Conservation (phyloP, 805 yeast genomes). For the Maudiozyma barnettii region DNA sequence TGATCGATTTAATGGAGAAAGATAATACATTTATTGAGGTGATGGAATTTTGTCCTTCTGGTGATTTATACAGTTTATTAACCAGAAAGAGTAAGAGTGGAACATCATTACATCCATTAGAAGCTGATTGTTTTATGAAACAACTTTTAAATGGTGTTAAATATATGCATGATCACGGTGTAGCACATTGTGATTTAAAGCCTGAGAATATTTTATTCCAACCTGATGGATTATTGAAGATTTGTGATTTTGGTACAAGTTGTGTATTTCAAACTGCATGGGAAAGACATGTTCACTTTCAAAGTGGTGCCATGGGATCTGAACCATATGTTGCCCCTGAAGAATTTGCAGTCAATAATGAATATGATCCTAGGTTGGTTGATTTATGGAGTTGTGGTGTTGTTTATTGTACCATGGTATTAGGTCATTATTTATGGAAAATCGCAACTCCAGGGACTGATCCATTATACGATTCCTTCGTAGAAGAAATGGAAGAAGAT, state of each 20-base stretch:
- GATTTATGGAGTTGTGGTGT: constrained; percentile 89
- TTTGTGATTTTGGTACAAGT: constrained; percentile 84
- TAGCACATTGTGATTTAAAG: constrained; percentile 87
- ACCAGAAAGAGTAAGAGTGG: constrained; percentile 41
- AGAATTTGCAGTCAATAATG: constrained; percentile 46
- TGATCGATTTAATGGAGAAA: constrained; percentile 65
- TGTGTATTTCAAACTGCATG: constrained; percentile 86
- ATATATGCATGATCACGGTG: constrained; percentile 85
- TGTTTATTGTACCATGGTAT: constrained; percentile 65
- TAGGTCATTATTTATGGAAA: constrained; percentile 88
- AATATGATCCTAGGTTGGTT: constrained; percentile 68
- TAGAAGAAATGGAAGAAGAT: constrained; percentile 36
- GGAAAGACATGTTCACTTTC: constrained; percentile 63
- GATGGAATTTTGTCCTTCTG: constrained; percentile 89
- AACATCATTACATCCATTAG: constrained; percentile 45
- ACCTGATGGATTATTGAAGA: constrained; percentile 53
- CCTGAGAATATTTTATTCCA: constrained; percentile 78
- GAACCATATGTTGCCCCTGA: constrained; percentile 92
- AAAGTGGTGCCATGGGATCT: constrained; percentile 73
- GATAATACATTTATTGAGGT: constrained; percentile 77
- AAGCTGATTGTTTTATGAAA: constrained; percentile 83
- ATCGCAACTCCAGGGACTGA: constrained; percentile 54
- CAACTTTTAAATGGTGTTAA: constrained; percentile 75
- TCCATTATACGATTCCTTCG: constrained; percentile 36
- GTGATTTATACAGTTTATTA: constrained; percentile 54